Conservation (phyloP, 192 early-diverging fungal genomes). For the Funneliformis mosseae region DNA sequence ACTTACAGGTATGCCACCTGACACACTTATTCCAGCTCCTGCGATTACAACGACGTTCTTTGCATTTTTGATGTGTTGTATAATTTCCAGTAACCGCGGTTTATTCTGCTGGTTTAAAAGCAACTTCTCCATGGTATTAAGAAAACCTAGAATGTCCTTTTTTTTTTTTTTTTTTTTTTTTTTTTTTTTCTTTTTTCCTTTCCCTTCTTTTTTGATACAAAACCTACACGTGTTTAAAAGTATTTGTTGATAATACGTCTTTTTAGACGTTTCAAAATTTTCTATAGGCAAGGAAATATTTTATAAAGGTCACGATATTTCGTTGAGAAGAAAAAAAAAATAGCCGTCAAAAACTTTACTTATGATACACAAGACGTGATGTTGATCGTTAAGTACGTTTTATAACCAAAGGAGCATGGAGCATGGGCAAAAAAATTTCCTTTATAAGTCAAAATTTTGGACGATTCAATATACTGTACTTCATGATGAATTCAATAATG, state of each 20-base stretch:
- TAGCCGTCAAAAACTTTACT: not conserved
- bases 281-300: not conserved
- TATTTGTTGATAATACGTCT: not conserved
- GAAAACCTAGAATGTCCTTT: not conserved
- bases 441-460: not conserved
- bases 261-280: not conserved
- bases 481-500: not conserved
- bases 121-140: not conserved
- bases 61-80: not conserved
- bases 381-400: not conserved
- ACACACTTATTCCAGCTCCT: conserved; percentile 2
- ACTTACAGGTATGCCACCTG: not conserved
- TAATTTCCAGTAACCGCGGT: not conserved
- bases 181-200: no score
- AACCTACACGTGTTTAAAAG: not conserved
- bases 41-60: not conserved
- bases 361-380: not conserved
- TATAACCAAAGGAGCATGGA: not conserved
- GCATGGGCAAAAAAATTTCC: not conserved
- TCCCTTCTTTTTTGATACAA: not conserved
- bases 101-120: not conserved
- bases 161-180: no score
- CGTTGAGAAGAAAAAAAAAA: not conserved
- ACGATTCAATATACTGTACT: not conserved
- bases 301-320: not conserved